phyloP scores from a whole-genome alignment of 75 land plant species.

The Chamaecyparis obtusa region DNA sequence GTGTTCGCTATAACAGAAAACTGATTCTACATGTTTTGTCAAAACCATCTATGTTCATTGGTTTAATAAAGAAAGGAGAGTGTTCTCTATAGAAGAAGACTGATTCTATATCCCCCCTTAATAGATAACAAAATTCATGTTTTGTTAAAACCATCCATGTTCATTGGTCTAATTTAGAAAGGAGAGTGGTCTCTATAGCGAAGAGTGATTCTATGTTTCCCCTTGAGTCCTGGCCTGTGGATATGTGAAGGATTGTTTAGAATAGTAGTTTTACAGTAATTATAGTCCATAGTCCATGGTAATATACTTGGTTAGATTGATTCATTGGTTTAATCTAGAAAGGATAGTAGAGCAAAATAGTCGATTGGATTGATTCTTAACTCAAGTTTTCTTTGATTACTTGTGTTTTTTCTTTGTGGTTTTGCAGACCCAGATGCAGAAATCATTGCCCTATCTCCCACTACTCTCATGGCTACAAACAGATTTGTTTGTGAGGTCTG shows the following conservation, averaged over 20 bases:
- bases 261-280: not conserved
- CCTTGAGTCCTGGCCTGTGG: not conserved
- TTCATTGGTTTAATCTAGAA: no score
- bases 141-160: not conserved
- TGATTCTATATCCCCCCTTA: not conserved
- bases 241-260: not conserved
- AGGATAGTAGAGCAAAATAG: no score
- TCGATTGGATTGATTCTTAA: not conserved
- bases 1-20: not conserved
- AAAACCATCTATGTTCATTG: not conserved
- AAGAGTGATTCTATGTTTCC: not conserved
- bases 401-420: not conserved
- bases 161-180: not conserved
- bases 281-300: not conserved
- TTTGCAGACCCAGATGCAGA: slow-evolving; percentile 87
- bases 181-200: not conserved
- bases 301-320: not conserved
- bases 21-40: not conserved
- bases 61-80: not conserved
- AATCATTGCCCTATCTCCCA: slow-evolving; percentile 88
- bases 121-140: not conserved
- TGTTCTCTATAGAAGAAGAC: not conserved
- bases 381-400: not conserved
- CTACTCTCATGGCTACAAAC: slow-evolving; percentile 87
- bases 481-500: slow-evolving; percentile 87